Evolutionary conservation across 768 basidiomycete genomes (phyloP).

Genomic region (Coprinellus micaceus): DNA sequence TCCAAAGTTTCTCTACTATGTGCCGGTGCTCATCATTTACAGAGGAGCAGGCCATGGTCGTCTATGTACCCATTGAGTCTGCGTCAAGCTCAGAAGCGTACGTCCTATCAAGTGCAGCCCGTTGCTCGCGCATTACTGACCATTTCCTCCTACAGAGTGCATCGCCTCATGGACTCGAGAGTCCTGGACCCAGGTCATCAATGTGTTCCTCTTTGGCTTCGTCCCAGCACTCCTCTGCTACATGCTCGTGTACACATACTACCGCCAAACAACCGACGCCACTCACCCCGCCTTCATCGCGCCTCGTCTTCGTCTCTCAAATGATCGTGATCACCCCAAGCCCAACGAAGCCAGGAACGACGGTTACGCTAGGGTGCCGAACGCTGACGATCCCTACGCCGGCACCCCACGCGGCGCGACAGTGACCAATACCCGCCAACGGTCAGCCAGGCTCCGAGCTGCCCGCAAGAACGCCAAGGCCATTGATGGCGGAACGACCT

Average conservation of each 20-base stretch:
- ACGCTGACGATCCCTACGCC: slow-evolving; percentile 8
- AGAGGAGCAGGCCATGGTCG: slow-evolving; percentile 34
- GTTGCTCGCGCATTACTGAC: background rate
- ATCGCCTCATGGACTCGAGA: slow-evolving; percentile 34
- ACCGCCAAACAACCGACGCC: slow-evolving; percentile 36
- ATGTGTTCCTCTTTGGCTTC: slow-evolving; percentile 35
- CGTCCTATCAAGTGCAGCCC: slow-evolving; percentile 9
- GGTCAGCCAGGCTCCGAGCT: slow-evolving; percentile 7
- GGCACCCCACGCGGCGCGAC: slow-evolving; percentile 11
- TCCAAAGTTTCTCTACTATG: background rate
- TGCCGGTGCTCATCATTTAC: background rate
- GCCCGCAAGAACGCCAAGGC: slow-evolving; percentile 1
- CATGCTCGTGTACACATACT: slow-evolving; percentile 36
- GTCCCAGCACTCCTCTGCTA: slow-evolving; percentile 34
- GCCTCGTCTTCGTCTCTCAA: slow-evolving; percentile 8
- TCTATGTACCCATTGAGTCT: slow-evolving; percentile 20
- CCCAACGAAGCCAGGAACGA: slow-evolving; percentile 4
- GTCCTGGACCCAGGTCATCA: slow-evolving; percentile 34
- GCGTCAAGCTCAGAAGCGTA: slow-evolving; percentile 33
- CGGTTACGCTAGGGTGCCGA: slow-evolving; percentile 18
- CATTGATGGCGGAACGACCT: slow-evolving; percentile 12
- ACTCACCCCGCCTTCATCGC: slow-evolving; percentile 33
- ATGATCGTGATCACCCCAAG: slow-evolving; percentile 2
- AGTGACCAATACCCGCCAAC: slow-evolving; percentile 9
- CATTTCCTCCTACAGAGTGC: slow-evolving; percentile 28